phyloP scores from a whole-genome alignment of 2,329 filamentous ascomycete species.

The Fusarium brachygibbosum region DNA sequence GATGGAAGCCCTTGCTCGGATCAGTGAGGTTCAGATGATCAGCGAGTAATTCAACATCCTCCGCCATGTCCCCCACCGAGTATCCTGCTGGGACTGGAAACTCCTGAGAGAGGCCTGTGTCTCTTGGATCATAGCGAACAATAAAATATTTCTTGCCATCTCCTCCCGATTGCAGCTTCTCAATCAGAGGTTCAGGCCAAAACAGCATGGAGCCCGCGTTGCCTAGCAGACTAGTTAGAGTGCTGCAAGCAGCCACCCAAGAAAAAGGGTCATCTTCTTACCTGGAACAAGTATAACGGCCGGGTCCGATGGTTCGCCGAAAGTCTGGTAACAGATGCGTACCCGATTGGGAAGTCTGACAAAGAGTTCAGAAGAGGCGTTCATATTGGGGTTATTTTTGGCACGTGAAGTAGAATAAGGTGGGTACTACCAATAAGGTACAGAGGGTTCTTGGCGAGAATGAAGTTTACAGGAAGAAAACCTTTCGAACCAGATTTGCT shows the following conservation, averaged over 20 bases:
- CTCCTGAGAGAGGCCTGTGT: slow-evolving; percentile 45
- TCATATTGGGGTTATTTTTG: slow-evolving; percentile 7
- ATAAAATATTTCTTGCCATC: slow-evolving; percentile 34
- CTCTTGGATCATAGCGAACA: slow-evolving; percentile 45
- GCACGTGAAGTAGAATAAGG: not conserved
- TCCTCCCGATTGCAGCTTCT: slow-evolving; percentile 31
- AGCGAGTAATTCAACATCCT: slow-evolving; percentile 48
- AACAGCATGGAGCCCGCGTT: slow-evolving; percentile 46
- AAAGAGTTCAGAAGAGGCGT: slow-evolving; percentile 46
- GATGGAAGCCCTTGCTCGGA: slow-evolving; percentile 35
- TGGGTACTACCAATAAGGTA: not conserved
- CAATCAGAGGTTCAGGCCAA: slow-evolving; percentile 41
- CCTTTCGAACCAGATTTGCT: not conserved
- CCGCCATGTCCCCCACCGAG: slow-evolving; percentile 47
- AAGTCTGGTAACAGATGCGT: slow-evolving; percentile 51
- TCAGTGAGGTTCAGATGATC: slow-evolving; percentile 42
- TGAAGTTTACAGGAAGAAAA: not conserved
- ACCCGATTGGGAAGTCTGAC: slow-evolving; percentile 45
- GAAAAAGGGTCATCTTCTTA: not conserved
- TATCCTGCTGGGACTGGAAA: slow-evolving; percentile 47
- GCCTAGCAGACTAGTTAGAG: slow-evolving; percentile 9
- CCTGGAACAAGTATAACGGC: slow-evolving; percentile 44
- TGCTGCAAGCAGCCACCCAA: not conserved
- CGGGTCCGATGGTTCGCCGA: slow-evolving; percentile 44
- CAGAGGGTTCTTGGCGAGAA: not conserved